A percentile compares a stretch with the other conserved stretches of the same genome.
Conservation (phyloP, 805 yeast species). For the Candida nonsorbophila region DNA sequence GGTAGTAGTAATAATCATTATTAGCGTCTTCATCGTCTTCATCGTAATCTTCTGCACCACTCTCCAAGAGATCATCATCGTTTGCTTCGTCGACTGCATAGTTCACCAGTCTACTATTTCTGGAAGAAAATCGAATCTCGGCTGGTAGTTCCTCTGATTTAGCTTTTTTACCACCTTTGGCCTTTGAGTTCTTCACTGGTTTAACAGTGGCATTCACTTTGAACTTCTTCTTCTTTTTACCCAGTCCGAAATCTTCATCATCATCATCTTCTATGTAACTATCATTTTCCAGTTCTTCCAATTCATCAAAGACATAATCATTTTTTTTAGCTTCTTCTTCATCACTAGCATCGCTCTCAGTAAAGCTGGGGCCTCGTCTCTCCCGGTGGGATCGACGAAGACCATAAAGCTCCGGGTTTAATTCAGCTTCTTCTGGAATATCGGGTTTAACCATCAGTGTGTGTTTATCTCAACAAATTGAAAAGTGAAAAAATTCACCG, state of each 20-base stretch:
- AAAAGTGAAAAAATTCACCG: background rate
- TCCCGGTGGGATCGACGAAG: slow-evolving; percentile 71
- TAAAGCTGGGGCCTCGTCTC: slow-evolving; percentile 30
- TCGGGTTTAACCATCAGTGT: slow-evolving; percentile 19
- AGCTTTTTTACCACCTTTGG: slow-evolving; percentile 1
- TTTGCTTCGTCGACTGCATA: slow-evolving; percentile 69
- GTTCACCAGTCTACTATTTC: slow-evolving; percentile 65
- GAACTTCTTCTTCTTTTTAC: slow-evolving; percentile 3
- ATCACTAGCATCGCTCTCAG: slow-evolving; percentile 31
- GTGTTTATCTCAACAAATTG: slow-evolving; percentile 1
- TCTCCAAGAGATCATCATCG: slow-evolving; percentile 51
- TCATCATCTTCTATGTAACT: slow-evolving; percentile 16
- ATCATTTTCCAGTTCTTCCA: slow-evolving; percentile 9
- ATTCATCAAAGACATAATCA: slow-evolving; percentile 13
- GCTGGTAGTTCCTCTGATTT: slow-evolving; percentile 5
- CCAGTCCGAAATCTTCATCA: slow-evolving; percentile 12
- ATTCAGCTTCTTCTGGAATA: slow-evolving; percentile 49
- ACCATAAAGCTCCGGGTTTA: slow-evolving; percentile 80
- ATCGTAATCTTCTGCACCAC: slow-evolving; percentile 26
- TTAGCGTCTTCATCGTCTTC: slow-evolving; percentile 24
- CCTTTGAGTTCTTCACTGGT: slow-evolving; percentile 1
- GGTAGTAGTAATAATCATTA: slow-evolving; percentile 29
- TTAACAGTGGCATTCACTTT: background rate
- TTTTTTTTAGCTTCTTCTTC: slow-evolving; percentile 27
- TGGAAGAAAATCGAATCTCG: slow-evolving; percentile 72